Base-by-base conservation (phyloP, 192 early-diverging fungal genomes). In the Backusella morwellensis region DNA sequence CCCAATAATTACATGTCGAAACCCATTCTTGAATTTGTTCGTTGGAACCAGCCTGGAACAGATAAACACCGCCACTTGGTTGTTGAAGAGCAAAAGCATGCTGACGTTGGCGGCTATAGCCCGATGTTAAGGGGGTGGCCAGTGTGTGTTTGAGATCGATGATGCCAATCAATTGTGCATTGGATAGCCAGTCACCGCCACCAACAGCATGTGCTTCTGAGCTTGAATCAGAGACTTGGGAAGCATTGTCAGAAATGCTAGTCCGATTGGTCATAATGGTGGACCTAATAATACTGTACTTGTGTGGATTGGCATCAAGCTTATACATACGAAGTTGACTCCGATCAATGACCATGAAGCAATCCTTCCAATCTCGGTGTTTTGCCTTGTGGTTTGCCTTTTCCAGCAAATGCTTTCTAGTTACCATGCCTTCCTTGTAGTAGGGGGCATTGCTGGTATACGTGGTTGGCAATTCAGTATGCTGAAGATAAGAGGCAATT, bases 1-100 rank as follows among this genome's bases (percentile, higher is more conserved):
- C 96, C 97, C 97, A 99, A 81, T 93, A 95, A 85, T 98, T 99
- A 75, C 97, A 94, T n/a, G 92, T 94, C 0, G 89, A 79, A 0
- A 94, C 93, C 97, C 97, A 99, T 67, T 89, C 92, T 26, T 87
- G 87, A 32, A 96, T 86, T 74, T 91, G 90, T 38, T 92, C 89
- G 42, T 86, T 85, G 3, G 87, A 91, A 17, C 83, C 84, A 0
- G 90, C 90, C 79, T 98, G 95, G 85, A 97, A 99, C 21, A 98
- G 82, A 68, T 96, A 95, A 7, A 93, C 92, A 8, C 90, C 90
- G 14, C 94, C 94, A 78, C 92, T 91, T 4, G 90, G 84, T 41
- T 95, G 86, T 73, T 93, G 93, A 40, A 99, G 79, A 36, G 94
- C 94, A 88, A 99, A 98, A 35, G 93, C 94, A 79, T 94, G 87